Evolutionary conservation across 371 early-diverging fungal genomes (phyloP).

Genomic region (Scutellospora calospora): DNA sequence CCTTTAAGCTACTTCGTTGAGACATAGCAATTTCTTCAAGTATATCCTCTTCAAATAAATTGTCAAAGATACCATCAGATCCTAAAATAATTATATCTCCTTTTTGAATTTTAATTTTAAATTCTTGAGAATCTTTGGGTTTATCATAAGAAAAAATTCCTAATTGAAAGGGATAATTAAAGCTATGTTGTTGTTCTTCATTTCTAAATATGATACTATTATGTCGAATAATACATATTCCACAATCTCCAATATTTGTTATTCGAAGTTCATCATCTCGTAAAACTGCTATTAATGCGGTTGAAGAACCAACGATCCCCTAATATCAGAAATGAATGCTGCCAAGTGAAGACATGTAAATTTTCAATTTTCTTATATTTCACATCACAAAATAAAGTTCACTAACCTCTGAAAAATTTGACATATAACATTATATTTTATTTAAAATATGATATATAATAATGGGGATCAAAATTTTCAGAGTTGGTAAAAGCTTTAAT

Average conservation of each 20-base stretch:
- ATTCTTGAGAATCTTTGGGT: conserved; percentile 80
- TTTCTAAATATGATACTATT: conserved; percentile 89
- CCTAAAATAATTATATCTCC: conserved; percentile 83
- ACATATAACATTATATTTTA: too few relatives aligned
- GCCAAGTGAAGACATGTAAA: too few relatives aligned
- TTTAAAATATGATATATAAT: too few relatives aligned
- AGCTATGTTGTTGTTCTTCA: conserved; percentile 89
- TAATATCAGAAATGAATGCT: conserved; percentile 37
- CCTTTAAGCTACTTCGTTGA: conserved; percentile 13
- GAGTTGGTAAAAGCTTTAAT: too few relatives aligned
- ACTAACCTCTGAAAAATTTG: too few relatives aligned
- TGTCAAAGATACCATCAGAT: conserved; percentile 85
- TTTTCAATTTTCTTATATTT: too few relatives aligned
- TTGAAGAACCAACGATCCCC: conserved; percentile 86
- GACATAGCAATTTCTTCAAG: conserved; percentile 68
- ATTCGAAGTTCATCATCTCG: conserved; percentile 91
- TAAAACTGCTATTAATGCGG: conserved; percentile 87
- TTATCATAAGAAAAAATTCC: conserved; percentile 71
- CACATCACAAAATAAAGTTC: too few relatives aligned
- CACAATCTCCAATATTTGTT: conserved; percentile 95
- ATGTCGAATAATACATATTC: conserved; percentile 86
- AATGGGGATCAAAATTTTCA: too few relatives aligned
- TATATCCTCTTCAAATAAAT: conserved; percentile 84
- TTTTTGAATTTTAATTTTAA: conserved; percentile 78
- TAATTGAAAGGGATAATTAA: conserved; percentile 85